A percentile compares a stretch with the other conserved stretches of the same genome.
These are phyloP conservation scores for Pueraria montana DNA, from an alignment of 306 rosid genomes.

Conservation along the genomic window DNA sequence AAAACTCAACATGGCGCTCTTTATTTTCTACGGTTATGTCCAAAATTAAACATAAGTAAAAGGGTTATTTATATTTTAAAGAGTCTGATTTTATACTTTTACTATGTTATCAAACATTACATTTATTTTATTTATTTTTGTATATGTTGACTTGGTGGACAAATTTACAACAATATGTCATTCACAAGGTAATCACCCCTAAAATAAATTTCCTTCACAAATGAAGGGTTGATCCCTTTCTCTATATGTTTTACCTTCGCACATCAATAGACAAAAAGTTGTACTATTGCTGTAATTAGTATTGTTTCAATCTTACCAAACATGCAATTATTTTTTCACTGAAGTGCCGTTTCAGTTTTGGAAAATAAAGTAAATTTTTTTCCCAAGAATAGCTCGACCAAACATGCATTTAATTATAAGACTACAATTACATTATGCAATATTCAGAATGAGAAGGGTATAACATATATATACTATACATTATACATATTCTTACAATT, in stretches of 20 bases:
- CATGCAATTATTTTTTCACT: no score
- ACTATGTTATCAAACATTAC: no score
- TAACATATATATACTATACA: no score
- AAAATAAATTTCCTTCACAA: slow-evolving; percentile 77
- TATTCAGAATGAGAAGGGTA: slow-evolving; percentile 20
- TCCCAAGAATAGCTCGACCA: not conserved
- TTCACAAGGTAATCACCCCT: slow-evolving; percentile 73
- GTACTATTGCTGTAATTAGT: slow-evolving; percentile 30
- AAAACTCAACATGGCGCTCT: no score
- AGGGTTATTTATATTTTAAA: no score
- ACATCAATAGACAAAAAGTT: slow-evolving; percentile 37
- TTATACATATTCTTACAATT: no score
- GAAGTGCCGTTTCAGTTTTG: not conserved
- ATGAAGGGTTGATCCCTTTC: slow-evolving; percentile 88
- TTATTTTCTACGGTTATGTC: no score
- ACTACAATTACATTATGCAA: not conserved
- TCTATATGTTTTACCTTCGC: slow-evolving; percentile 83
- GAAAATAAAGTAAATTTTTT: not conserved
- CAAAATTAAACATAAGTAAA: no score
- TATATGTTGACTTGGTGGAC: no score
- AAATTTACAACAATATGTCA: no score
- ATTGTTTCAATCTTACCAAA: slow-evolving; percentile 23
- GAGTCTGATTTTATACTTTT: no score
- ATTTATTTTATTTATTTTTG: no score
- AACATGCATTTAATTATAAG: slow-evolving; percentile 9